These are phyloP conservation scores for Debaryomycetaceae sp. DNA, from an alignment of 1,139 yeast species.

Conservation along the genomic window DNA sequence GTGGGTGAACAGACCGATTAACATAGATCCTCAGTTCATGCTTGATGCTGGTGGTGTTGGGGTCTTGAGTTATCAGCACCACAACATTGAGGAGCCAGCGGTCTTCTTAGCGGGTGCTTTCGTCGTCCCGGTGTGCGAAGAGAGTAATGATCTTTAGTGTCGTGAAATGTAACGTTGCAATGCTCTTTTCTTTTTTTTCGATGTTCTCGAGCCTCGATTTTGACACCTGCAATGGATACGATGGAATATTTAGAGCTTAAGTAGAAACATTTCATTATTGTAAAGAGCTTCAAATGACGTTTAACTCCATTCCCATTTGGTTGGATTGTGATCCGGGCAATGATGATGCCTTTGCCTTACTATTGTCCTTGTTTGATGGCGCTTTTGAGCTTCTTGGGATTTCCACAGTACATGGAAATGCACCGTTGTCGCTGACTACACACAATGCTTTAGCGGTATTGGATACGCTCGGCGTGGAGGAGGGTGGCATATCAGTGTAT, in stretches of 20 bases:
- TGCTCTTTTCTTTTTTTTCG: background rate
- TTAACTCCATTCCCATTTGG: slow-evolving; percentile 62
- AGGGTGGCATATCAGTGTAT: slow-evolving; percentile 56
- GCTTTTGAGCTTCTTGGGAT: slow-evolving; percentile 63
- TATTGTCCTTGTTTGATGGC: slow-evolving; percentile 60
- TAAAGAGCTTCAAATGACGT: background rate
- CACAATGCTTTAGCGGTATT: slow-evolving; percentile 65
- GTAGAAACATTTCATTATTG: background rate
- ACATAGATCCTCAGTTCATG: slow-evolving; percentile 71
- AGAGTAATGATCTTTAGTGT: slow-evolving; percentile 21
- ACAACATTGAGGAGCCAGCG: slow-evolving; percentile 82
- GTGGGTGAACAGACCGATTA: slow-evolving; percentile 66
- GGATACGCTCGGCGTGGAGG: slow-evolving; percentile 48
- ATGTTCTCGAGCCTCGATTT: background rate
- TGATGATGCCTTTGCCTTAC: slow-evolving; percentile 79
- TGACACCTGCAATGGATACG: background rate
- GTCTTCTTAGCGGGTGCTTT: slow-evolving; percentile 78
- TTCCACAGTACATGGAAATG: slow-evolving; percentile 81
- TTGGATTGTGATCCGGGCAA: slow-evolving; percentile 94
- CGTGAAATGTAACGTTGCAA: slow-evolving; percentile 4
- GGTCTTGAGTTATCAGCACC: slow-evolving; percentile 85
- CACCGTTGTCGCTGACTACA: slow-evolving; percentile 65
- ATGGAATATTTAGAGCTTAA: background rate
- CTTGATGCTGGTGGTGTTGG: slow-evolving; percentile 96
- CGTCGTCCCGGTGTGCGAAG: slow-evolving; percentile 58